Percentiles rank a stretch among this genome's conserved stretches.
Conservation (phyloP, 257 asterid species). For the Eustoma russellianum region DNA sequence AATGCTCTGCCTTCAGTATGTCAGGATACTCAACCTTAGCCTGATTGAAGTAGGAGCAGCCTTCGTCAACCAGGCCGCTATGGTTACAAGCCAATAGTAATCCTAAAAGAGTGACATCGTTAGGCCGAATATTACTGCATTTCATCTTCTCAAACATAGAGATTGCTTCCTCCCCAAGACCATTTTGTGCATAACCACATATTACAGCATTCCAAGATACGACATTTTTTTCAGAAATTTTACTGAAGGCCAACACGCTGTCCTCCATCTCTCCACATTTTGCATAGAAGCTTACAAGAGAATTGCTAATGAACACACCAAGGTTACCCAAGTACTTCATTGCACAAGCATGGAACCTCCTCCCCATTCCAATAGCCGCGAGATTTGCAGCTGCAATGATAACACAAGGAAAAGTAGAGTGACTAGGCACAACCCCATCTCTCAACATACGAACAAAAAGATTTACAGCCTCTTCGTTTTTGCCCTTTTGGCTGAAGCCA, state of each 20-base stretch:
- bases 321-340: conserved; percentile 58
- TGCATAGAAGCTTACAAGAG: conserved; percentile 69
- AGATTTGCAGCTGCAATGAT: conserved; percentile 62
- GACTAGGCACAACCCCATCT: conserved; percentile 45
- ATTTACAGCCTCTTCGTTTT: conserved; percentile 62
- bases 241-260: conserved; percentile 32
- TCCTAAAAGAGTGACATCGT: conserved; percentile 64
- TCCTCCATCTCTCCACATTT: conserved; percentile 84
- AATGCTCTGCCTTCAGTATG: conserved; percentile 56
- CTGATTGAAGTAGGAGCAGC: conserved; percentile 39
- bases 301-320: conserved; percentile 44
- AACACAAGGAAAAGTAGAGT: conserved; percentile 48
- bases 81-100: conserved; percentile 63
- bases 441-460: conserved; percentile 63
- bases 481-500: conserved; percentile 63
- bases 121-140: conserved; percentile 26
- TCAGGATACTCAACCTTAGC: conserved; percentile 27
- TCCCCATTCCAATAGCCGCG: conserved; percentile 70
- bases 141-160: conserved; percentile 38
- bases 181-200: conserved; percentile 82
- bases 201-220: conserved; percentile 82
- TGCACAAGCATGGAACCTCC: conserved; percentile 70
- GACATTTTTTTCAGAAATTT: conserved; percentile 28
- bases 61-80: conserved; percentile 56
- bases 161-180: conserved; percentile 48